Evolutionary conservation across 2,329 filamentous ascomycete genomes (phyloP).

Genomic region (Colletotrichum simmondsii): DNA sequence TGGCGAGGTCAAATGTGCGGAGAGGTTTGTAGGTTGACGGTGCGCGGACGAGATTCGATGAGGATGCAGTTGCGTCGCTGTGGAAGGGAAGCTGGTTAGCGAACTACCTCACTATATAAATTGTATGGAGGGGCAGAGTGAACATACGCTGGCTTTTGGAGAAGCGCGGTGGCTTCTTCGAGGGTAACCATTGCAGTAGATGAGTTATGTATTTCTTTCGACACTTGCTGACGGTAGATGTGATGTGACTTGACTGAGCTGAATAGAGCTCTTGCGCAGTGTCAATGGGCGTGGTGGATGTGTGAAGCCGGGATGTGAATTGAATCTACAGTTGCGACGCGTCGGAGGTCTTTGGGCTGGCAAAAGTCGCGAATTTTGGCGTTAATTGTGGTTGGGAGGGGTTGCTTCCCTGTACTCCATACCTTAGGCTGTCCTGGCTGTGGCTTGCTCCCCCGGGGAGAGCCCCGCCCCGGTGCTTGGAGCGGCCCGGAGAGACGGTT

Average conservation of each 20-base stretch:
- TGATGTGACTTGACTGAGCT: neutral
- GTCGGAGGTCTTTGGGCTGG: conserved; percentile 9
- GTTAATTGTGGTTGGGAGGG: conserved; percentile 39
- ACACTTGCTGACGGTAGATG: neutral
- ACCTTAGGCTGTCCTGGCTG: neutral
- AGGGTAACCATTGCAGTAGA: conserved; percentile 53
- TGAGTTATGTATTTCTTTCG: neutral
- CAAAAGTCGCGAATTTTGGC: conserved; percentile 46
- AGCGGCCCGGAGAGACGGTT: conserved; percentile 21
- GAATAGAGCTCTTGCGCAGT: conserved; percentile 8
- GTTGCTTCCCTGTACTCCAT: neutral
- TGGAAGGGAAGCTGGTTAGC: neutral
- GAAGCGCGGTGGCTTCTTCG: conserved; percentile 55
- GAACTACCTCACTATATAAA: too few relatives aligned
- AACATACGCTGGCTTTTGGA: conserved; percentile 63
- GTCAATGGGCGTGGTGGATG: conserved; percentile 4
- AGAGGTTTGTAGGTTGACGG: conserved; percentile 77
- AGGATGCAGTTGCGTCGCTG: conserved; percentile 18
- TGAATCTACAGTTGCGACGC: too few relatives aligned
- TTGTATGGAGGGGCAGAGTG: too few relatives aligned
- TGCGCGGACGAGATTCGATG: conserved; percentile 58
- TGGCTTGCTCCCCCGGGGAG: conserved; percentile 6
- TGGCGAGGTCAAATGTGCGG: conserved; percentile 78
- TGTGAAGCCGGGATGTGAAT: conserved; percentile 25
- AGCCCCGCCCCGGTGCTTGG: neutral